Conservation (phyloP, 148 eudicot species). For the Camellia lanceoleosa region DNA sequence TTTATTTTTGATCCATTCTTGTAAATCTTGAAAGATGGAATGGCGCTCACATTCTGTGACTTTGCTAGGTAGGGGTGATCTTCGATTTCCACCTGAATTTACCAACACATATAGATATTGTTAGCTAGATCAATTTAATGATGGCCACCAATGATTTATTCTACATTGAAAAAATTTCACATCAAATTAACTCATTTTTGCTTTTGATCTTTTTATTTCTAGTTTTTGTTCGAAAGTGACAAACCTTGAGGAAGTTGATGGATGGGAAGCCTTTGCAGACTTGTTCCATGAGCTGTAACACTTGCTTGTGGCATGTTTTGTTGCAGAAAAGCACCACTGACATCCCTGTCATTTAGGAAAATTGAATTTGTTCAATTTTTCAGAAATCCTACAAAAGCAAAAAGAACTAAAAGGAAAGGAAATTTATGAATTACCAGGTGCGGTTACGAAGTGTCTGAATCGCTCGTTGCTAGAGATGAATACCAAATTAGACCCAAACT, state of each 20-base stretch:
- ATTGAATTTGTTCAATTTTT: neutral
- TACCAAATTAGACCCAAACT: conserved; percentile 13
- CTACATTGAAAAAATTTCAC: neutral
- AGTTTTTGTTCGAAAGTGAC: neutral
- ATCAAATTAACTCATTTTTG: neutral
- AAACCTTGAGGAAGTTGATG: conserved; percentile 45
- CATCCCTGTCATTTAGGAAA: conserved; percentile 28
- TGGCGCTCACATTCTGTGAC: conserved; percentile 31
- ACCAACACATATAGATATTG: neutral
- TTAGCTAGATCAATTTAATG: no score
- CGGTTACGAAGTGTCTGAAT: conserved; percentile 18
- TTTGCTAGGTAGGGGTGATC: conserved; percentile 45
- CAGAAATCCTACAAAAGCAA: neutral
- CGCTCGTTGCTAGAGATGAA: conserved; percentile 11
- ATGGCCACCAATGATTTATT: no score
- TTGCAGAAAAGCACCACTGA: conserved; percentile 49
- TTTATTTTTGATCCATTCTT: conserved; percentile 44
- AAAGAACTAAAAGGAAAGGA: neutral
- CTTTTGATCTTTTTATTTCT: neutral
- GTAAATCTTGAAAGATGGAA: conserved; percentile 48
- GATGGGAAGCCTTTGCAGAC: conserved; percentile 39
- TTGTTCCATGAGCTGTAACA: conserved; percentile 32
- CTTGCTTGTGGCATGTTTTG: conserved; percentile 34
- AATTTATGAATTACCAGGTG: conserved; percentile 14
- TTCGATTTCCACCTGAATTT: conserved; percentile 44